Percentiles rank a stretch among this genome's conserved stretches.
Evolutionary conservation across 805 yeast species (phyloP).

Genomic region (Sugiyamaella americana): DNA sequence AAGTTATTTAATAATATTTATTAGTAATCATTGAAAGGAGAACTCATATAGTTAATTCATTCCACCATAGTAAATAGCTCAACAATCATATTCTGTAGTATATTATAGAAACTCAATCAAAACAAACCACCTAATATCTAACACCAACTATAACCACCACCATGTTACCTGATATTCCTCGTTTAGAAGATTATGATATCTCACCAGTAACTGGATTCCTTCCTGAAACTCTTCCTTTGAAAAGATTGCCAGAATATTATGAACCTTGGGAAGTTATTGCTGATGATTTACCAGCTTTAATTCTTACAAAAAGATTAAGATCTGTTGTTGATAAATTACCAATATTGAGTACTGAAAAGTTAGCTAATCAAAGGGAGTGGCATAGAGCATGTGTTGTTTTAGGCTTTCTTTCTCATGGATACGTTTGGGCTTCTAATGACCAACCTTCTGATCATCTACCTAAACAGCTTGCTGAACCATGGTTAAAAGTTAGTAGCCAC

Average conservation of each 20-base stretch:
- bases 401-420: conserved; percentile 80
- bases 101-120: not conserved
- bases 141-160: not conserved
- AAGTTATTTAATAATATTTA: not conserved
- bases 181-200: conserved; percentile 60
- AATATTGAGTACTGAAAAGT: conserved; percentile 42
- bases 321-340: conserved; percentile 60
- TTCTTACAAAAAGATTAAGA: conserved; percentile 60
- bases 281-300: conserved; percentile 61
- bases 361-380: conserved; percentile 44
- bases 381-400: conserved; percentile 78
- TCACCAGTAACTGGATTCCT: conserved; percentile 71
- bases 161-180: conserved; percentile 39
- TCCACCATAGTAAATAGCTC: not conserved
- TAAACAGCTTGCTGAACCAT: conserved; percentile 60
- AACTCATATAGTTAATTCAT: not conserved
- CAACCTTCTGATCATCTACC: conserved; percentile 61
- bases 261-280: conserved; percentile 74
- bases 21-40: not conserved
- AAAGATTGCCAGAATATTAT: conserved; percentile 56
- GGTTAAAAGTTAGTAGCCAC: conserved; percentile 48
- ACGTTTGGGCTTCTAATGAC: conserved; percentile 66
- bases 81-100: not conserved
- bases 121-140: not conserved
- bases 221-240: conserved; percentile 62